Evolutionary conservation across 2,329 filamentous ascomycete genomes (phyloP).

Genomic region (Cladosporium halotolerans): DNA sequence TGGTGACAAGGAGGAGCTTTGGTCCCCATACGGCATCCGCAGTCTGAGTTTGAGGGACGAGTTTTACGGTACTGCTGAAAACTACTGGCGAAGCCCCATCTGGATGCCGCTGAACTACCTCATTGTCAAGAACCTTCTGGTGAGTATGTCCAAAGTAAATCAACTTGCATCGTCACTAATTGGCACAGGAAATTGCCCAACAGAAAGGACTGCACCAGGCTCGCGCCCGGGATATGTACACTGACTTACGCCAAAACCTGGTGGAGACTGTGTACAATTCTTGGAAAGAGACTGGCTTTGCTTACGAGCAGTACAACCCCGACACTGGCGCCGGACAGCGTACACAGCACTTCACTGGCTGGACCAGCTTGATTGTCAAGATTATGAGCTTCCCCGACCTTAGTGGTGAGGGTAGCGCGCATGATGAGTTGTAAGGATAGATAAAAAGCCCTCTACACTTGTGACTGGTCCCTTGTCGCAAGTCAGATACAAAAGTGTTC

Average conservation of each 20-base stretch:
- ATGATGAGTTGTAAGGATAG: slow-evolving; percentile 44
- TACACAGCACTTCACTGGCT: slow-evolving; percentile 96
- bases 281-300: slow-evolving; percentile 90
- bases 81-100: slow-evolving; percentile 92
- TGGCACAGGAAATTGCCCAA: slow-evolving; percentile 56
- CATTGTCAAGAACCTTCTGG: slow-evolving; percentile 68
- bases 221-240: slow-evolving; percentile 69
- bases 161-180: too few relatives aligned
- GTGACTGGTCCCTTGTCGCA: too few relatives aligned
- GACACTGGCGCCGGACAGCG: slow-evolving; percentile 89
- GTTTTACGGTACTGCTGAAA: slow-evolving; percentile 84
- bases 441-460: too few relatives aligned
- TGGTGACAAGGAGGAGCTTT: slow-evolving; percentile 76
- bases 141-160: slow-evolving; percentile 41
- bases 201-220: slow-evolving; percentile 58
- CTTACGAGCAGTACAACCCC: slow-evolving; percentile 97
- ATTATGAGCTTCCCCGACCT: slow-evolving; percentile 91
- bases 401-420: slow-evolving; percentile 24
- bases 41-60: slow-evolving; percentile 79
- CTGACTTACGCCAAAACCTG: slow-evolving; percentile 69
- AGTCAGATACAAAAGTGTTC: too few relatives aligned
- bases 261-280: slow-evolving; percentile 81
- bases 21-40: slow-evolving; percentile 80
- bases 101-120: slow-evolving; percentile 98
- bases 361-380: slow-evolving; percentile 97